Conservation (phyloP, 2,329 filamentous ascomycete genomes). For the Arthroderma sp. region DNA sequence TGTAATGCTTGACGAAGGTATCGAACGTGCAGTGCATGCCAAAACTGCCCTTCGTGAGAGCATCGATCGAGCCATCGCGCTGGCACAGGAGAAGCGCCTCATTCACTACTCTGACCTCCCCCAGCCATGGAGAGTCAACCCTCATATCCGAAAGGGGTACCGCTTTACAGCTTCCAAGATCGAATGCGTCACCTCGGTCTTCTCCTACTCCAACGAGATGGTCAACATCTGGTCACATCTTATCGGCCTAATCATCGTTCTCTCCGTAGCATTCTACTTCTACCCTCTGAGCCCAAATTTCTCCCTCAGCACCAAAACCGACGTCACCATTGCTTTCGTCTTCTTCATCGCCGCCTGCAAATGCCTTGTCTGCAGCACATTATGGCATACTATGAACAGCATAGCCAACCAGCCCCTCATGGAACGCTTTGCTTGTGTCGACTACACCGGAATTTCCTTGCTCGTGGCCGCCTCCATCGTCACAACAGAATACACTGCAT, state of each 20-base stretch:
- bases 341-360: conserved; percentile 96
- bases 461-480: conserved; percentile 90
- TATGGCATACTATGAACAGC: conserved; percentile 99
- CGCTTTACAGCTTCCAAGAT: conserved; percentile 86
- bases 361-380: conserved; percentile 83
- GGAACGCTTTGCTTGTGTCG: conserved; percentile 92
- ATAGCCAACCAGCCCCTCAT: conserved; percentile 82
- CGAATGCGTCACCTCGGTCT: conserved; percentile 74
- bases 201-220: conserved; percentile 77
- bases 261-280: conserved; percentile 86
- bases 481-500: conserved; percentile 96
- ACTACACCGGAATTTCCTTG: conserved; percentile 94
- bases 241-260: conserved; percentile 74
- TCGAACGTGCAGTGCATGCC: conserved; percentile 71
- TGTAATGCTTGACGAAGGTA: conserved; percentile 66
- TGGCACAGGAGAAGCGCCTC: conserved; percentile 67
- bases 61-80: conserved; percentile 62
- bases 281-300: conserved; percentile 86
- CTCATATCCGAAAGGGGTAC: conserved; percentile 82
- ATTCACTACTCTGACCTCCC: conserved; percentile 85
- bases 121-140: conserved; percentile 85
- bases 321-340: conserved; percentile 79
- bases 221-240: conserved; percentile 98
- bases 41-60: conserved; percentile 73
- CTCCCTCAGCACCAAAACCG: conserved; percentile 69